phyloP scores from a whole-genome alignment of 139 green algal genomes.

The Zygnema circumcarinatum region DNA sequence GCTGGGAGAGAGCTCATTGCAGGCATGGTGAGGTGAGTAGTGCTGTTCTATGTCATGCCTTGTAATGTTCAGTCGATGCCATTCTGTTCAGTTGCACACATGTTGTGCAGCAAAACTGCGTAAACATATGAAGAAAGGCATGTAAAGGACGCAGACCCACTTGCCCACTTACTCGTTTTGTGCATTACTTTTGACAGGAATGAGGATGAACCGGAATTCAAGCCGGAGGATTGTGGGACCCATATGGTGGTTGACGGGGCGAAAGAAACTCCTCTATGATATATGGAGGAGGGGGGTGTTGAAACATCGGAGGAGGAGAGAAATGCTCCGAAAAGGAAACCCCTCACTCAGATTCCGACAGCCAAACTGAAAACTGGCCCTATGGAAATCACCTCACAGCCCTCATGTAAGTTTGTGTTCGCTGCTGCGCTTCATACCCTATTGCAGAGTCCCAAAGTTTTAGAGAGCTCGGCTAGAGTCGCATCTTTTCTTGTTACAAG shows the following conservation, averaged over 20 bases:
- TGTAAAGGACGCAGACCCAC: too few species aligned
- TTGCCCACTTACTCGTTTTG: not conserved
- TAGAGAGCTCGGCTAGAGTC: too few species aligned
- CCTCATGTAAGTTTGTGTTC: not conserved
- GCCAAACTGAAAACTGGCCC: not conserved
- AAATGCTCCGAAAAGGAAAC: not conserved
- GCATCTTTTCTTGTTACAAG: too few species aligned
- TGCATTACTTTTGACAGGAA: not conserved
- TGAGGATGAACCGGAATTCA: not conserved
- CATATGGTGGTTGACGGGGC: not conserved
- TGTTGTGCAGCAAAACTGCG: too few species aligned
- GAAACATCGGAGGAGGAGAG: not conserved
- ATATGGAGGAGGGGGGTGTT: not conserved
- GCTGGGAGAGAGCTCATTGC: too few species aligned
- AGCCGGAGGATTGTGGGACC: not conserved
- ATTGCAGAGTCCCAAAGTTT: too few species aligned
- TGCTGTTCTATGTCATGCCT: not conserved
- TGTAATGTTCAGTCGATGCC: not conserved
- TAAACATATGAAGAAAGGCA: too few species aligned
- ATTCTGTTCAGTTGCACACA: not conserved
- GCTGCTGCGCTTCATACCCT: too few species aligned
- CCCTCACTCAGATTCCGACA: not conserved
- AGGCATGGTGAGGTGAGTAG: too few species aligned
- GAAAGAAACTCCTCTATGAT: not conserved
- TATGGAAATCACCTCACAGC: not conserved